Conservation (phyloP, 2,329 filamentous ascomycete species). For the Paraconiothyrium sp. region DNA sequence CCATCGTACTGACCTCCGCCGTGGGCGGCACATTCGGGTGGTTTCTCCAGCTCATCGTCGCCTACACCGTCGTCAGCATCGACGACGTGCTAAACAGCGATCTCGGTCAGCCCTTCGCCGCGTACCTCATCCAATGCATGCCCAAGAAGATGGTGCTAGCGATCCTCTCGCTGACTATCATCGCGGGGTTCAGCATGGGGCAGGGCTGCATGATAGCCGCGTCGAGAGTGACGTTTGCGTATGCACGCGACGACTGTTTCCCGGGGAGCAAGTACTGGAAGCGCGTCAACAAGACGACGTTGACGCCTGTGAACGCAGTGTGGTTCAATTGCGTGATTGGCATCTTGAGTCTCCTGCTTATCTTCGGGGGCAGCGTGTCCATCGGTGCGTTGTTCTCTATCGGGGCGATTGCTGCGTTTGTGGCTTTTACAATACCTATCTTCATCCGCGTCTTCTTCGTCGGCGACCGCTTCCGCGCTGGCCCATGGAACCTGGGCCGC, state of each 20-base stretch:
- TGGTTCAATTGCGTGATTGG: slow-evolving; percentile 72
- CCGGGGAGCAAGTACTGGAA: slow-evolving; percentile 68
- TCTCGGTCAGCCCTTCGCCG: slow-evolving; percentile 75
- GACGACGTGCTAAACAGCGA: slow-evolving; percentile 66
- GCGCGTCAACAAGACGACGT: slow-evolving; percentile 67
- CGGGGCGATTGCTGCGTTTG: slow-evolving; percentile 73
- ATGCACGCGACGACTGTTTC: slow-evolving; percentile 76
- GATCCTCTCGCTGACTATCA: slow-evolving; percentile 71
- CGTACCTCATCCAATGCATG: slow-evolving; percentile 73
- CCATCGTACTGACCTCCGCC: slow-evolving; percentile 74
- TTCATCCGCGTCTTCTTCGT: slow-evolving; percentile 69
- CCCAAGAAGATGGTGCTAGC: slow-evolving; percentile 68
- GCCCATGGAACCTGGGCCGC: slow-evolving; percentile 74
- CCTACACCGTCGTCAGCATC: slow-evolving; percentile 75
- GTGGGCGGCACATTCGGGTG: slow-evolving; percentile 75
- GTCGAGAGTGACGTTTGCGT: slow-evolving; percentile 75
- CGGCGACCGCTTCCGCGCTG: slow-evolving; percentile 69
- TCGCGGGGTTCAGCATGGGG: slow-evolving; percentile 76
- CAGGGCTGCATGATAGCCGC: slow-evolving; percentile 76
- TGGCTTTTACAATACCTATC: slow-evolving; percentile 67
- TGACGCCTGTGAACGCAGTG: slow-evolving; percentile 75
- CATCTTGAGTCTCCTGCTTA: slow-evolving; percentile 68
- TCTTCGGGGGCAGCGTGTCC: slow-evolving; percentile 70
- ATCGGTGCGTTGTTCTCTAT: slow-evolving; percentile 76
- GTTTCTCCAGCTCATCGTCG: slow-evolving; percentile 77